phyloP scores from a whole-genome alignment of 805 yeast genomes.

The Wickerhamiella domercqiae region DNA sequence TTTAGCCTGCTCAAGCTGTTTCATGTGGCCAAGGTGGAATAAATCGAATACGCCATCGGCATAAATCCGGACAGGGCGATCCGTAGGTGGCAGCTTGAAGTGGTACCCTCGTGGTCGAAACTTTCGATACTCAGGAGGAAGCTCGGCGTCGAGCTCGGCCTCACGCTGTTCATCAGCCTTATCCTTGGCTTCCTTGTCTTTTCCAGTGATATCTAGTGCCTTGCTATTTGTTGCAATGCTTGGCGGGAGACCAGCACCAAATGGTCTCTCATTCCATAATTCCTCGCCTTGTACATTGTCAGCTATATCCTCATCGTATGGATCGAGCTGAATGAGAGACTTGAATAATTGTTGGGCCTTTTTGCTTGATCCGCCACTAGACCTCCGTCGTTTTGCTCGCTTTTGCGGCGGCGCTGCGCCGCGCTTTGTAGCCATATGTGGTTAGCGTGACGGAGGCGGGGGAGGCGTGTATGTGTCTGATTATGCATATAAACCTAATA shows the following conservation, averaged over 20 bases:
- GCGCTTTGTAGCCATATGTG: neutral
- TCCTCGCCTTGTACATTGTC: conserved; percentile 16
- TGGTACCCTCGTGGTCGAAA: conserved; percentile 67
- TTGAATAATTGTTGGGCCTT: conserved; percentile 12
- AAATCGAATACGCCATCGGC: conserved; percentile 98
- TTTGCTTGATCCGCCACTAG: neutral
- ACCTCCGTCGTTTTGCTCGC: neutral
- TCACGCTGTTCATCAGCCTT: conserved; percentile 25
- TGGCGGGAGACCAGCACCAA: neutral
- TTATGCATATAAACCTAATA: too few relatives aligned
- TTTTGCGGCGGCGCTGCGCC: conserved; percentile 2
- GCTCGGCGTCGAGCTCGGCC: conserved; percentile 40
- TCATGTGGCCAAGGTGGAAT: conserved; percentile 95
- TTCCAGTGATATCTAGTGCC: neutral
- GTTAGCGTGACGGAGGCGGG: neutral
- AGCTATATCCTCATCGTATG: conserved; percentile 15
- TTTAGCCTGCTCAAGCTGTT: conserved; percentile 92
- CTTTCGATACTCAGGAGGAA: conserved; percentile 58
- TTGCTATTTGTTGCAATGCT: too few relatives aligned
- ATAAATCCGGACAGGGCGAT: conserved; percentile 80
- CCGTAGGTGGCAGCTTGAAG: conserved; percentile 70
- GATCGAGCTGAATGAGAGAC: conserved; percentile 15
- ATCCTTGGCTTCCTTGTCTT: neutral
- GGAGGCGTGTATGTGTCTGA: too few relatives aligned
- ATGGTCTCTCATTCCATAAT: conserved; percentile 11